These are phyloP conservation scores for Dionaea muscipula DNA, from an alignment of 179 eudicot species.

Conservation along the genomic window DNA sequence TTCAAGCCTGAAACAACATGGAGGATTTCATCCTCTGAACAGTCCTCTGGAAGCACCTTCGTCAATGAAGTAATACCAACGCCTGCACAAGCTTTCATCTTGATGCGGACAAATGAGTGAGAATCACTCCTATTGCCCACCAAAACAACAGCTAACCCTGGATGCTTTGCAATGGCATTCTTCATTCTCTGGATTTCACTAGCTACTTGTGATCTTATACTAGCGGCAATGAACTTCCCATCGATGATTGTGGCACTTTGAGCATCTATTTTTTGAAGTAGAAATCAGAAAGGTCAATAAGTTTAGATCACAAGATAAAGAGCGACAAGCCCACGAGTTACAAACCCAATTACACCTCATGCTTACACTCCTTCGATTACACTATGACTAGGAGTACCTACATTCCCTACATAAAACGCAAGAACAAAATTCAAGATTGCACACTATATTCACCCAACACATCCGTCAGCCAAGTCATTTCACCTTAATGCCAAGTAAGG, in stretches of 20 bases:
- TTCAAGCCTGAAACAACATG: conserved; percentile 25
- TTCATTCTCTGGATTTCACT: conserved; percentile 29
- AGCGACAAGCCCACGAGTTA: no score
- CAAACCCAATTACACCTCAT: no score
- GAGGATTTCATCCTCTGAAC: conserved; percentile 28
- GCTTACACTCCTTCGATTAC: no score
- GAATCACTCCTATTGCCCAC: conserved; percentile 44
- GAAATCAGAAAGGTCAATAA: no score
- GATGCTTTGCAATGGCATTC: conserved; percentile 21
- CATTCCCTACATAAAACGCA: no score
- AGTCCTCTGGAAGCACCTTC: conserved; percentile 26
- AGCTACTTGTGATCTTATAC: conserved; percentile 31
- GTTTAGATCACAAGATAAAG: no score
- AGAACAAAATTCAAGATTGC: no score
- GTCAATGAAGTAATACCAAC: conserved; percentile 36
- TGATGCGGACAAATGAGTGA: conserved; percentile 29
- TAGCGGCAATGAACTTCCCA: conserved; percentile 35
- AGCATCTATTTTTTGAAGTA: conserved; percentile 22
- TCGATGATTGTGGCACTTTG: conserved; percentile 24
- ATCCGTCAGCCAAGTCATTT: no score
- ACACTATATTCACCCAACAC: no score
- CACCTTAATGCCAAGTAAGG: no score
- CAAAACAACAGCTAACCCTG: conserved; percentile 40
- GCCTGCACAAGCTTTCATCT: conserved; percentile 38
- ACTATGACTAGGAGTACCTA: no score